These are phyloP conservation scores for Fusarium miscanthi DNA, from an alignment of 2,329 filamentous ascomycete genomes.

Conservation along the genomic window DNA sequence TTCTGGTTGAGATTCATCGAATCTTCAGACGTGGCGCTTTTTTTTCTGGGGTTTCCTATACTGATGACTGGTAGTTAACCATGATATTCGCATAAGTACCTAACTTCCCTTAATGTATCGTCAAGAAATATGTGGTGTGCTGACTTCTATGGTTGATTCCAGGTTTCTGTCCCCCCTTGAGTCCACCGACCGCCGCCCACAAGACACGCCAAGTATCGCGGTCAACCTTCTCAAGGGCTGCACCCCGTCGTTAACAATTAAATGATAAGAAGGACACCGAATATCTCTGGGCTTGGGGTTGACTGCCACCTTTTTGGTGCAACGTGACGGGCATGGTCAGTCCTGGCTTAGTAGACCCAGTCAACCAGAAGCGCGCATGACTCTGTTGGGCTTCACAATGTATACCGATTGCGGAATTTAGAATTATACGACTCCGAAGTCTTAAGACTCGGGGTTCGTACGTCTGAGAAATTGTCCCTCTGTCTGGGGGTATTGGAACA, in stretches of 20 bases:
- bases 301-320: neutral
- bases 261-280: rapidly evolving
- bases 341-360: neutral
- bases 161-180: neutral
- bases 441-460: rapidly evolving
- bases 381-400: neutral
- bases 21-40: neutral
- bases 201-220: neutral
- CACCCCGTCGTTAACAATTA: rapidly evolving
- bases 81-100: rapidly evolving
- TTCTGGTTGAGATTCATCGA: neutral
- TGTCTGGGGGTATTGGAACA: neutral
- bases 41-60: neutral
- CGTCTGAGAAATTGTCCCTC: neutral
- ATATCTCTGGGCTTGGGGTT: neutral
- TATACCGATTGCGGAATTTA: too few relatives aligned
- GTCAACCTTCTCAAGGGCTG: neutral
- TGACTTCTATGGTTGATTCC: neutral
- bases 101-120: rapidly evolving
- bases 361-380: neutral
- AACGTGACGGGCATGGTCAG: neutral
- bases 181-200: neutral
- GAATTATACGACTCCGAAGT: rapidly evolving
- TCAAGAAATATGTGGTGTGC: neutral
- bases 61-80: neutral